Evolutionary conservation across 1,284 basidiomycete species (phyloP), one percentile per base, ranked within the genome.

Genomic region (Cutaneotrichosporon sp.): DNA sequence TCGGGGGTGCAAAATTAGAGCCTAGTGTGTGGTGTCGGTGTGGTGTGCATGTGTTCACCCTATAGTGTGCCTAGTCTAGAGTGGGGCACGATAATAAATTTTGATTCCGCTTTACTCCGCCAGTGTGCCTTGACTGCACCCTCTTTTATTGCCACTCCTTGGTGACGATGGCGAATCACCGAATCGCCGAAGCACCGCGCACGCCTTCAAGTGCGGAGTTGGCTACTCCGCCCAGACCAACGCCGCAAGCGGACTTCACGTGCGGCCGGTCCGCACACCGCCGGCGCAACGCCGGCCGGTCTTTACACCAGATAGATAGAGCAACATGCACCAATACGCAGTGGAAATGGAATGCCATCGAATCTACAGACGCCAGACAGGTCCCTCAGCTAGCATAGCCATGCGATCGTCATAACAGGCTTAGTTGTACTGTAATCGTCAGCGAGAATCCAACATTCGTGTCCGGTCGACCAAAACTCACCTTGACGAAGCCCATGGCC

Each of bases 401-500:
- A 51, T 30, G 40, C 41, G 22, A 49, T 42, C 37, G 46, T 30
- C 26, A 10, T 10, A 49, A 52, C 51, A 51, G 48, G 50, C 58
- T 63, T 65, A 68, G 66, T 66, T 68, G 66, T 60, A 59, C 66
- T 65, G 56, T n/a, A n/a, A n/a, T 41, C 18, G 26, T 39, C 21
- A 33, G 54, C 50, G n/a, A n/a, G n/a, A n/a, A n/a, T n/a, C n/a
- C 38, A 54, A 52, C 55, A 52, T 39, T 10, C 13, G 22, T 5
- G 9, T 17, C 17, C 13, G n/a, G 13, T 8, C 2, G 18, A 13
- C 4, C 21, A 4, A n/a, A 44, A 67, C 81, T 66, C 66, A 91
- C 90, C 88, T 96, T 96, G 76, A 82, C 79, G 82, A 96, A 96
- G 61, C 91, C 92, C 72, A 96, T 94, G 63, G 87, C 86, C 68